Percentiles rank a stretch among this genome's conserved stretches.
Evolutionary conservation across 805 yeast species (phyloP).

Genomic region (Hanseniaspora vineae): DNA sequence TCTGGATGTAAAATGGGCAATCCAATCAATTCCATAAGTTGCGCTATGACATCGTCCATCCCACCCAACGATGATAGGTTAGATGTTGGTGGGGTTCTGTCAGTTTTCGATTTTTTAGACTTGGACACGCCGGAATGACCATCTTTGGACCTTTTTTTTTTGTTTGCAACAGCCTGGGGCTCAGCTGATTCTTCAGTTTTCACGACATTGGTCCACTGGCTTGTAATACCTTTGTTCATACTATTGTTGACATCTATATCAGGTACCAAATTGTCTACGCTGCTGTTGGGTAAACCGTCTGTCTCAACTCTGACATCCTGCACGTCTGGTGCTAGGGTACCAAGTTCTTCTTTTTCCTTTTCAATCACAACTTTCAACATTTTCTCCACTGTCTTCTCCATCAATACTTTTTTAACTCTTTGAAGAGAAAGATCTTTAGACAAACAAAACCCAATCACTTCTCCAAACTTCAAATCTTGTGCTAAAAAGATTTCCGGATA

Average conservation of each 20-base stretch:
- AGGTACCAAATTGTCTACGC: slow-evolving; percentile 40
- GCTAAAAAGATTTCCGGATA: slow-evolving; percentile 44
- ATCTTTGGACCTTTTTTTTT: slow-evolving; percentile 33
- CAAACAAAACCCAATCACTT: slow-evolving; percentile 47
- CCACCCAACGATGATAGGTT: slow-evolving; percentile 78
- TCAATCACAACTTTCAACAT: slow-evolving; percentile 41
- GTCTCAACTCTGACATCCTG: slow-evolving; percentile 10
- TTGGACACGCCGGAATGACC: slow-evolving; percentile 26
- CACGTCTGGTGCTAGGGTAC: slow-evolving; percentile 7
- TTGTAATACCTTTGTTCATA: slow-evolving; percentile 65
- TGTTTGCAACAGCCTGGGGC: slow-evolving; percentile 8
- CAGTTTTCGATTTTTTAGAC: slow-evolving; percentile 34
- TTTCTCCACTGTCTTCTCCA: slow-evolving; percentile 53
- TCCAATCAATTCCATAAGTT: slow-evolving; percentile 81
- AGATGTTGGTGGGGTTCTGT: slow-evolving; percentile 57
- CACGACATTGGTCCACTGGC: slow-evolving; percentile 42
- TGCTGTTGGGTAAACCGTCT: slow-evolving; percentile 8
- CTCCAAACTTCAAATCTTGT: slow-evolving; percentile 37
- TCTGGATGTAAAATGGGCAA: slow-evolving; percentile 92
- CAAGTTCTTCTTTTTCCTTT: slow-evolving; percentile 50
- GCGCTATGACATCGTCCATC: slow-evolving; percentile 69
- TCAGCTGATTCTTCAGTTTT: slow-evolving; percentile 11
- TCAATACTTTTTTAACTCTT: slow-evolving; percentile 50
- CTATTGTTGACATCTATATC: slow-evolving; percentile 46
- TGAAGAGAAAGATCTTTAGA: slow-evolving; percentile 51